phyloP scores from a whole-genome alignment of 2,329 filamentous ascomycete species.

The Colletotrichum tropicale region DNA sequence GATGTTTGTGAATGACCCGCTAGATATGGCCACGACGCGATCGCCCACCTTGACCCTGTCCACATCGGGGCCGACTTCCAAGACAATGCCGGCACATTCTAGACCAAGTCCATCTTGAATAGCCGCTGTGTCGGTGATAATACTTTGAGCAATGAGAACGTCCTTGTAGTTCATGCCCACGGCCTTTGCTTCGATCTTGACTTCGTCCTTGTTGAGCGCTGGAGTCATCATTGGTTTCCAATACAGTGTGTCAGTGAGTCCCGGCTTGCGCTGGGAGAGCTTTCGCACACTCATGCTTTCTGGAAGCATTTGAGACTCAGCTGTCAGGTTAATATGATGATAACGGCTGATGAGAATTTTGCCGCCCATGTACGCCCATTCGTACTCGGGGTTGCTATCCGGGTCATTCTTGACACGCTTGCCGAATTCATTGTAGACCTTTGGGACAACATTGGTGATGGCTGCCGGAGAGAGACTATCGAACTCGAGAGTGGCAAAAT shows the following conservation, averaged over 20 bases:
- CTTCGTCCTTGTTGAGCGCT: background rate
- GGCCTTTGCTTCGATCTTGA: background rate
- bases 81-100: constrained; percentile 25
- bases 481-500: background rate
- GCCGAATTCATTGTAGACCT: background rate
- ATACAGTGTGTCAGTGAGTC: background rate
- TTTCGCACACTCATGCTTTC: background rate
- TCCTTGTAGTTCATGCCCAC: constrained; percentile 13
- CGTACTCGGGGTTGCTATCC: constrained; percentile 27
- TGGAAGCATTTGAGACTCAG: constrained; percentile 18
- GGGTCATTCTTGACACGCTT: background rate
- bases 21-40: constrained; percentile 29
- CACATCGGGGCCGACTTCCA: constrained; percentile 15
- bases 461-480: background rate
- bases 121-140: constrained; percentile 29
- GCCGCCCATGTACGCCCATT: constrained; percentile 31
- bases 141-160: constrained; percentile 18
- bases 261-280: background rate
- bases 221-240: background rate
- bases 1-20: background rate
- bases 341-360: constrained; percentile 27
- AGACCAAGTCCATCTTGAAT: constrained; percentile 20
- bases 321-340: constrained; percentile 20
- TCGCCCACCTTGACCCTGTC: constrained; percentile 25
- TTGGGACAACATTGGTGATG: background rate